Evolutionary conservation across 2,329 filamentous ascomycete species (phyloP), one percentile per base, ranked within the genome.

Genomic region (Fusarium devonianum): DNA sequence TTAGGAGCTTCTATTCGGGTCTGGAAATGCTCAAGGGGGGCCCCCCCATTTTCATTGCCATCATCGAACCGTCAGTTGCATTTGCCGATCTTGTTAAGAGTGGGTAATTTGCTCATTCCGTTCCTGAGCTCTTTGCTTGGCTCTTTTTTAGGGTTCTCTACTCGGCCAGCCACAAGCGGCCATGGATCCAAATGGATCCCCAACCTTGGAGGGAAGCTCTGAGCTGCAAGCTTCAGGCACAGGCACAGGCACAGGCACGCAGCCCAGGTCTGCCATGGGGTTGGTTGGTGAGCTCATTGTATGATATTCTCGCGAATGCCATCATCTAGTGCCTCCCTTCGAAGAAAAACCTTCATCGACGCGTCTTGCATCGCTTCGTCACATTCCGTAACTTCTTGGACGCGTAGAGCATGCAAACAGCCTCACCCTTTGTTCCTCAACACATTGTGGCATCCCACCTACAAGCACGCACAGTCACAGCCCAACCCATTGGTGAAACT

Each of bases 191-290:
- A n/a, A 37, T 16, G 17, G 9, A 18, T 30, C 32, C 22, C 19
- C 34, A 16, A 35, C 17, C n/a, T 30, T 30, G 42, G 54, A 46
- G 39, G n/a, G n/a, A n/a, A n/a, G n/a, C n/a, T 58, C 58, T 23
- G 37, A 45, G 29, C 43, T 17, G 7, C 6, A 32, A 11, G 14
- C 29, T 32, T 32, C 14, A 32, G 14, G 17, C 39, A 44, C 53
- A 58, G 53, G 53, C 26, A 47, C 19, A 30, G 36, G 19, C 33
- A 32, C 9, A 44, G 53, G 39, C 40, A 26, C n/a, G n/a, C n/a
- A n/a, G n/a, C n/a, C n/a, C n/a, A n/a, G n/a, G n/a, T n/a, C n/a
- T n/a, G n/a, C n/a, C n/a, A n/a, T n/a, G n/a, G n/a, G n/a, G n/a
- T n/a, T n/a, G n/a, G n/a, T n/a, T n/a, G n/a, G n/a, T n/a, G n/a